Percentiles rank a stretch among this genome's conserved stretches.
These are phyloP conservation scores for Chalara sp. DNA, from an alignment of 2,329 filamentous ascomycete species.

Conservation along the genomic window DNA sequence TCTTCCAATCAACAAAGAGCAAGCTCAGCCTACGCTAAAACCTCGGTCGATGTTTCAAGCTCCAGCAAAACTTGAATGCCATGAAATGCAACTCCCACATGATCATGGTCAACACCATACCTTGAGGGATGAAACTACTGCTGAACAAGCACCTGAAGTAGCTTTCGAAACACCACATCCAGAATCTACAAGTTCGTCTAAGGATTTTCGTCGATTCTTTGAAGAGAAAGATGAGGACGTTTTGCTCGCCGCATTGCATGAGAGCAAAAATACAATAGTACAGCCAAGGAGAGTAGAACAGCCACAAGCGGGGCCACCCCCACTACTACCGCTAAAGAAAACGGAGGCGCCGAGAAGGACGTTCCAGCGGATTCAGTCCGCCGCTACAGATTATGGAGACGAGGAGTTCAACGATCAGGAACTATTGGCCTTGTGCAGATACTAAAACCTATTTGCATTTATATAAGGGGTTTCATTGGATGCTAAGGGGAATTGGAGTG, in stretches of 20 bases:
- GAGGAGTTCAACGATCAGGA: constrained; percentile 22
- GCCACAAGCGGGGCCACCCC: neutral
- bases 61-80: no score
- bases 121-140: neutral
- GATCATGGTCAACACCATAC: no score
- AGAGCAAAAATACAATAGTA: constrained; percentile 7
- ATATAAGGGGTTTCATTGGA: neutral
- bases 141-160: neutral
- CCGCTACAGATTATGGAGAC: constrained; percentile 24
- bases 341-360: neutral
- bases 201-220: constrained; percentile 16
- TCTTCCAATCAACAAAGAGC: no score
- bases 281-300: neutral
- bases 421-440: constrained; percentile 14
- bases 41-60: neutral
- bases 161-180: neutral
- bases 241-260: constrained; percentile 14
- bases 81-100: neutral
- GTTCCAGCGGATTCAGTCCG: constrained; percentile 9
- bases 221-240: constrained; percentile 22
- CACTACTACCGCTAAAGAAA: neutral
- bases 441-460: neutral
- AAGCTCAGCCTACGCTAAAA: neutral
- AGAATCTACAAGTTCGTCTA: neutral
- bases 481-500: neutral